phyloP scores from a whole-genome alignment of 78 protist species.

The Dictyostelium firmibasis region DNA sequence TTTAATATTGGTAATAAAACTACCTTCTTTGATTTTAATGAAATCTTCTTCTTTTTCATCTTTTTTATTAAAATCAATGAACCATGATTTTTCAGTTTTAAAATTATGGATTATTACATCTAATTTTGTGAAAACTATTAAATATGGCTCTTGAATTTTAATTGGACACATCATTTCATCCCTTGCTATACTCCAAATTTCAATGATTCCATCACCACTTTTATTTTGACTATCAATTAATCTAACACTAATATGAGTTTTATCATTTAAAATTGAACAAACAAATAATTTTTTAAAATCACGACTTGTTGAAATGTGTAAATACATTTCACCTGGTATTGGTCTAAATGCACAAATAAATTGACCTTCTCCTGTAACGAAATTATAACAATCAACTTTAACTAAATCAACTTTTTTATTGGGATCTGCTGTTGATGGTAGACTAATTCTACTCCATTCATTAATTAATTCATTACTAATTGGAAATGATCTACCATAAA shows the following conservation, averaged over 20 bases:
- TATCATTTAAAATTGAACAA: background rate
- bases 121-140: background rate
- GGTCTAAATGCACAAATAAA: background rate
- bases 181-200: background rate
- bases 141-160: background rate
- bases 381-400: conserved; percentile 1
- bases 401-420: background rate
- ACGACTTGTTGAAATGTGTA: background rate
- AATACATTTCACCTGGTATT: background rate
- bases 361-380: background rate
- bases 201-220: background rate
- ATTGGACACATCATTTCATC: background rate
- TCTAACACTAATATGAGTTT: conserved; percentile 2
- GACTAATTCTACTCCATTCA: conserved; percentile 8
- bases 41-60: too few relatives aligned
- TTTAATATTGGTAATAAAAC: background rate
- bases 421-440: background rate
- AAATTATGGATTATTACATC: background rate
- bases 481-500: background rate
- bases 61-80: background rate
- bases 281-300: background rate
- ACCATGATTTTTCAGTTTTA: background rate
- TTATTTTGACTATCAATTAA: background rate
- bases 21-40: background rate
- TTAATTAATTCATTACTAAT: background rate